These are phyloP conservation scores for Leccinellum albellum DNA, from an alignment of 768 basidiomycete species.

Conservation along the genomic window DNA sequence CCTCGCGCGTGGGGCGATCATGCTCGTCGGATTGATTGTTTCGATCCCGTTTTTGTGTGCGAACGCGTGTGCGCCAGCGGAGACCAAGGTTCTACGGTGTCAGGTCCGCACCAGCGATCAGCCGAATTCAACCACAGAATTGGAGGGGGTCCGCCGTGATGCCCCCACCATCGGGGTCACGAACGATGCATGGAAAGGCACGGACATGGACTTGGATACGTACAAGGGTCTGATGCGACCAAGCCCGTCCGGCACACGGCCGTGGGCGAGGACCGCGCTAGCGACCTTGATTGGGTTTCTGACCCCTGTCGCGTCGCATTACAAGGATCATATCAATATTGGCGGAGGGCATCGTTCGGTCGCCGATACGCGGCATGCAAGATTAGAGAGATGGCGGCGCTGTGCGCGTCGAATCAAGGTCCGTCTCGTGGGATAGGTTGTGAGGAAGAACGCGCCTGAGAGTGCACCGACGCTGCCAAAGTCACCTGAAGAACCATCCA, in stretches of 20 bases:
- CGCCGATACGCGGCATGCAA: neutral
- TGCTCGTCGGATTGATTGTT: slow-evolving; percentile 38
- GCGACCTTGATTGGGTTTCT: slow-evolving; percentile 70
- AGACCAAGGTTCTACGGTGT: slow-evolving; percentile 51
- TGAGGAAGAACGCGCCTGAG: slow-evolving; percentile 42
- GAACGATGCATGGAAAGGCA: too few species aligned
- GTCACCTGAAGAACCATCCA: slow-evolving; percentile 44
- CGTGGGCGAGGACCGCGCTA: slow-evolving; percentile 50
- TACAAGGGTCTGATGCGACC: slow-evolving; percentile 72
- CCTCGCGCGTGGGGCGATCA: slow-evolving; percentile 49
- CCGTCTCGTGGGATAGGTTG: neutral
- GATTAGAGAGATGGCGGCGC: neutral
- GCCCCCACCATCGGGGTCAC: neutral
- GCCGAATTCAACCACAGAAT: neutral
- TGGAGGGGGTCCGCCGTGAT: neutral
- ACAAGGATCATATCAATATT: neutral
- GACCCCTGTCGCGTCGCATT: slow-evolving; percentile 41
- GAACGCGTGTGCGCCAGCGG: slow-evolving; percentile 58
- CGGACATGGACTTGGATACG: slow-evolving; percentile 17
- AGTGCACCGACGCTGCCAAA: slow-evolving; percentile 78
- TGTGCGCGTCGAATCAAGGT: neutral
- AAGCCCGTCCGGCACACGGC: slow-evolving; percentile 43
- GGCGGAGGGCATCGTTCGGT: neutral
- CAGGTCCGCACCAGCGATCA: neutral
- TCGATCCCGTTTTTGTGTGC: slow-evolving; percentile 34